A percentile compares a stretch with the other conserved stretches of the same genome.
These are phyloP conservation scores for Kokia cookei DNA, from an alignment of 441 rosid genomes.

Conservation along the genomic window DNA sequence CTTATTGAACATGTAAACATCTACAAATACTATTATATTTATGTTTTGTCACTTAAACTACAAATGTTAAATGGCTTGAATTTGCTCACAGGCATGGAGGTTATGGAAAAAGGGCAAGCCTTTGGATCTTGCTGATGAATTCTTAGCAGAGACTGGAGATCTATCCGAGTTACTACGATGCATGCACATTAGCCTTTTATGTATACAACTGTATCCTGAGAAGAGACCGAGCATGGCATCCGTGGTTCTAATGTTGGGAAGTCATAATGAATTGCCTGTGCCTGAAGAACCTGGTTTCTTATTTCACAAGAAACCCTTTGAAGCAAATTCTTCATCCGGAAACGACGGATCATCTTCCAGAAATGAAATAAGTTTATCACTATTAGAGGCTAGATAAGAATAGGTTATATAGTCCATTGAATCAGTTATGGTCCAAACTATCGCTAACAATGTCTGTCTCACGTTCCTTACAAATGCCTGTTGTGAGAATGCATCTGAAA, in stretches of 20 bases:
- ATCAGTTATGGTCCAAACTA: background rate
- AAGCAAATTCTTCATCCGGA: slow-evolving; percentile 12
- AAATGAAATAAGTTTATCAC: background rate
- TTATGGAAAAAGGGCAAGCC: slow-evolving; percentile 23
- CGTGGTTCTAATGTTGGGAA: slow-evolving; percentile 23
- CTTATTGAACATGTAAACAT: slow-evolving; percentile 21
- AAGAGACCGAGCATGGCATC: slow-evolving; percentile 35
- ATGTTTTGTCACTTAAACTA: background rate
- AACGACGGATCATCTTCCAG: background rate
- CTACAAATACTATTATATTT: background rate
- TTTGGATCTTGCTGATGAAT: slow-evolving; percentile 20
- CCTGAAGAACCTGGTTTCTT: slow-evolving; percentile 42
- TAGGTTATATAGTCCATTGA: background rate
- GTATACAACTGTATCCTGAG: slow-evolving; percentile 25
- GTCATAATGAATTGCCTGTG: slow-evolving; percentile 23
- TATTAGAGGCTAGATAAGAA: background rate
- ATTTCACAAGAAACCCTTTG: slow-evolving; percentile 13
- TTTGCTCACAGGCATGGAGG: slow-evolving; percentile 32
- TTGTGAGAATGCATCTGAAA: background rate
- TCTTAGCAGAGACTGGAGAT: background rate
- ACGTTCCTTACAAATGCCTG: background rate
- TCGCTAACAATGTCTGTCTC: background rate
- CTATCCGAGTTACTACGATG: slow-evolving; percentile 16
- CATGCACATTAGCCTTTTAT: slow-evolving; percentile 18
- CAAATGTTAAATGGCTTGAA: background rate